Base-by-base conservation (phyloP, 2,329 filamentous ascomycete species). In the Fusarium abutilonis region DNA sequence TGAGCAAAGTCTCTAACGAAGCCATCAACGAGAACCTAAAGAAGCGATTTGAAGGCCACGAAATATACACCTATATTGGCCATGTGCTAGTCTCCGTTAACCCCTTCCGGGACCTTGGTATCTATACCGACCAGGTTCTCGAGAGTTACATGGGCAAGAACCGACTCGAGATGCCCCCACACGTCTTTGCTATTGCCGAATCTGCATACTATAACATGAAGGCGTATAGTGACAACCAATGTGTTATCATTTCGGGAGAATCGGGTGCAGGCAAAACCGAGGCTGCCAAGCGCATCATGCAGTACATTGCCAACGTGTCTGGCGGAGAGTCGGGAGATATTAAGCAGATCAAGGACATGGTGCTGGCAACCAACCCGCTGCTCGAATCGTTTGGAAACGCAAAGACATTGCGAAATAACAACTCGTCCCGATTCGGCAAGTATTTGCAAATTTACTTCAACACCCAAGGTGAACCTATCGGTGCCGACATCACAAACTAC, bases 11-110 rank as follows among this genome's bases (percentile, higher is more conserved):
- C 66, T 97, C 93, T 67, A 98, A 99, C 78, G 95, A 99, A 78
- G 93, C 94, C 60, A 99, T 99, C 83, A 99, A 99, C 80, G 95
- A 98, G 55, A 99, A 99, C 77, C 77, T 99, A 77, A 97, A 97
- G 84, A 96, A 98, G 82, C 89, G 95, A 62, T 99, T 99, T 78
- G 92, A 98, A 75, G 93, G 94, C 83, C 89, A 85, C 77, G 94
- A 99, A 80, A 99, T 99, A 76, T 99, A 99, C 82, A 99, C 95
- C 74, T 99, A 99, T 78, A 99, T 99, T 76, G 95, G 95, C 80
- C 94, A 98, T 89, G 95, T 99, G 78, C 79, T 99, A 84, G 95
- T 99, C 70, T 98, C 95, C 35, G 95, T 99, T 77, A 99, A 99
- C 78, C 95, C 95, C 32, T 99, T 99, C 78, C 89, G 92, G 75